Conservation (phyloP, 2,329 filamentous ascomycete species). For the Dothideomycetes sp. region DNA sequence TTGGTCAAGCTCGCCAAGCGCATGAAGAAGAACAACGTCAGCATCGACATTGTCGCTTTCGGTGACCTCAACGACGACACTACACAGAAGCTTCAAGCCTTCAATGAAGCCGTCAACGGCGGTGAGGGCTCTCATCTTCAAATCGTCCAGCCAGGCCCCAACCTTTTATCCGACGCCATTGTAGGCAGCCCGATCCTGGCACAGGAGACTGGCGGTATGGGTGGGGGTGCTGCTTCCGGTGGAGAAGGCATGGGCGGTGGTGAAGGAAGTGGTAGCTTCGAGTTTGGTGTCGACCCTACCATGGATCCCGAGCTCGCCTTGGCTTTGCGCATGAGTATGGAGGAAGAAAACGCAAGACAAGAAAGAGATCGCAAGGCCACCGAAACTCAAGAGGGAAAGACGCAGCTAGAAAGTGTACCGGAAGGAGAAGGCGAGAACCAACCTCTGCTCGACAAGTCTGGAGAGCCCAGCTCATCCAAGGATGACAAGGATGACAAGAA, state of each 20-base stretch:
- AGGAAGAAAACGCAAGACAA: conserved; percentile 91
- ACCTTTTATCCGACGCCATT: conserved; percentile 85
- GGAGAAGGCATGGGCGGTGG: conserved; percentile 40
- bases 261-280: conserved; percentile 56
- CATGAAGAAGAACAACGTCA: conserved; percentile 97
- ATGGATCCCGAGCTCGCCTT: conserved; percentile 90
- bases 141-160: conserved; percentile 80
- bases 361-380: conserved; percentile 74
- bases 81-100: conserved; percentile 79
- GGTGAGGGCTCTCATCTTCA: conserved; percentile 86
- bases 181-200: conserved; percentile 81
- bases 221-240: conserved; percentile 39
- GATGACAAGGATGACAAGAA: conserved; percentile 42
- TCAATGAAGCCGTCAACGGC: conserved; percentile 87
- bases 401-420: conserved; percentile 68
- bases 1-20: conserved; percentile 86
- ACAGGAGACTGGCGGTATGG: conserved; percentile 58
- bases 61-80: conserved; percentile 86
- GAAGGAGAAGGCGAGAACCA: conserved; percentile 52
- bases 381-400: conserved; percentile 56
- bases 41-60: conserved; percentile 89
- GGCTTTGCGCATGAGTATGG: conserved; percentile 92
- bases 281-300: conserved; percentile 83
- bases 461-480: conserved; percentile 48
- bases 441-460: conserved; percentile 52